Conservation (phyloP, 768 basidiomycete species). For the Kockovaella imperatae region DNA sequence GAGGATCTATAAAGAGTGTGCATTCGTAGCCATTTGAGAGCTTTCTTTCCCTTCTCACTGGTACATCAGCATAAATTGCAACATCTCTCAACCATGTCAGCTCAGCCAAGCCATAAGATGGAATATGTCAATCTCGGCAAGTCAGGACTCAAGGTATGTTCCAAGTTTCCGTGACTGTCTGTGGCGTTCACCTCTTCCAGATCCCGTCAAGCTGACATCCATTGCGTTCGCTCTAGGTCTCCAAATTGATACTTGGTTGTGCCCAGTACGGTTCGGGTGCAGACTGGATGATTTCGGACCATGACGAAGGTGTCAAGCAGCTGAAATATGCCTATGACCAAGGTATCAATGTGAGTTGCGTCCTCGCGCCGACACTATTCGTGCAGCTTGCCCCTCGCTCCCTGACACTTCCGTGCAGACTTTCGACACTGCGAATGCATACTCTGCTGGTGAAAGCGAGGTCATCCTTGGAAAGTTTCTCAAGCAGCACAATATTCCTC, state of each 20-base stretch:
- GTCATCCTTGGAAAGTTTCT: slow-evolving; percentile 66
- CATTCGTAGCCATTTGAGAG: no score
- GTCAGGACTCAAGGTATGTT: slow-evolving; percentile 34
- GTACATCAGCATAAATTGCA: no score
- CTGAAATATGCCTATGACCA: slow-evolving; percentile 37
- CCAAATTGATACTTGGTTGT: slow-evolving; percentile 58
- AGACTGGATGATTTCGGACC: slow-evolving; percentile 48
- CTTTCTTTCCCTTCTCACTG: no score
- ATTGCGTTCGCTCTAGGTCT: slow-evolving; percentile 52
- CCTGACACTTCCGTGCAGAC: slow-evolving; percentile 10
- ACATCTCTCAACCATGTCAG: no score
- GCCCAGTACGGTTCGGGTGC: slow-evolving; percentile 60
- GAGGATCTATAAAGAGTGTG: no score
- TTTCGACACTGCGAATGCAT: slow-evolving; percentile 26
- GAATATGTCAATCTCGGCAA: slow-evolving; percentile 36
- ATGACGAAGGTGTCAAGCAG: slow-evolving; percentile 34
- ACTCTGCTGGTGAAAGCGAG: slow-evolving; percentile 35
- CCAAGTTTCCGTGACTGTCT: neutral
- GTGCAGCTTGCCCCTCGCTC: neutral
- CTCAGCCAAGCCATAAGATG: slow-evolving; percentile 19
- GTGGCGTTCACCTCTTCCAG: no score
- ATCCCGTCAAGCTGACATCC: no score
- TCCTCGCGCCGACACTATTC: slow-evolving; percentile 1
- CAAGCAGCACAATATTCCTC: slow-evolving; percentile 59
- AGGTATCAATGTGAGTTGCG: slow-evolving; percentile 30